Evolutionary conservation across 2,329 filamentous ascomycete species (phyloP).

Genomic region (Fusarium longipes): DNA sequence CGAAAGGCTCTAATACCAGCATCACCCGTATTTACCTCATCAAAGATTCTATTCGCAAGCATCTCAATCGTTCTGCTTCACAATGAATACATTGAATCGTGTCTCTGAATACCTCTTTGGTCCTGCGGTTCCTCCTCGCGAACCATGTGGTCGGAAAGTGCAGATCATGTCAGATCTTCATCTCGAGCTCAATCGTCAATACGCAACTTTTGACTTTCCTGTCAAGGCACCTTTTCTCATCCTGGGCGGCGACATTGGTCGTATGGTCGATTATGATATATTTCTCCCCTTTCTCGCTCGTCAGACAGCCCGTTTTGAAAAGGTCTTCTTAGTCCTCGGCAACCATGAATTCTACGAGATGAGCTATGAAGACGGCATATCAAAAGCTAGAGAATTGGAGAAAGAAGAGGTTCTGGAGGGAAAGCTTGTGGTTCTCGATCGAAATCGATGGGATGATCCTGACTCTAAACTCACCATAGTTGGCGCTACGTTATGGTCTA

Average conservation of each 20-base stretch:
- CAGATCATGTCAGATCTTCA: constrained; percentile 63
- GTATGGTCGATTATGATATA: constrained; percentile 58
- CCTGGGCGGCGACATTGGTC: constrained; percentile 63
- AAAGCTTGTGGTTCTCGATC: constrained; percentile 58
- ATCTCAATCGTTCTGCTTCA: not conserved
- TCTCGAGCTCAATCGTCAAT: constrained; percentile 59
- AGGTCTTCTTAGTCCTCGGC: constrained; percentile 61
- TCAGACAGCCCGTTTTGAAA: constrained; percentile 56
- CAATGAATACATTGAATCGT: constrained; percentile 32
- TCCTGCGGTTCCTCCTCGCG: constrained; percentile 14
- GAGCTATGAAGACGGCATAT: constrained; percentile 53
- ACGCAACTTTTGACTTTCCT: constrained; percentile 55
- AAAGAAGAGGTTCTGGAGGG: constrained; percentile 53
- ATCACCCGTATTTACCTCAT: not conserved
- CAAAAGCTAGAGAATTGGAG: constrained; percentile 52
- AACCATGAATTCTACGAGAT: constrained; percentile 67
- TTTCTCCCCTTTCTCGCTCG: constrained; percentile 58
- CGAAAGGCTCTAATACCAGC: not conserved
- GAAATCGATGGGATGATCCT: constrained; percentile 53
- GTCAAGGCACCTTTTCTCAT: constrained; percentile 57
- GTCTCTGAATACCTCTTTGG: constrained; percentile 40
- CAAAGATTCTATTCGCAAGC: not conserved
- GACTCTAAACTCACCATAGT: constrained; percentile 61
- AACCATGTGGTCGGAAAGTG: constrained; percentile 38
- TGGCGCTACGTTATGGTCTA: constrained; percentile 69